Evolutionary conservation across 2,329 filamentous ascomycete species (phyloP), one percentile per base, ranked within the genome.

Genomic region (Colletotrichum viniferum): DNA sequence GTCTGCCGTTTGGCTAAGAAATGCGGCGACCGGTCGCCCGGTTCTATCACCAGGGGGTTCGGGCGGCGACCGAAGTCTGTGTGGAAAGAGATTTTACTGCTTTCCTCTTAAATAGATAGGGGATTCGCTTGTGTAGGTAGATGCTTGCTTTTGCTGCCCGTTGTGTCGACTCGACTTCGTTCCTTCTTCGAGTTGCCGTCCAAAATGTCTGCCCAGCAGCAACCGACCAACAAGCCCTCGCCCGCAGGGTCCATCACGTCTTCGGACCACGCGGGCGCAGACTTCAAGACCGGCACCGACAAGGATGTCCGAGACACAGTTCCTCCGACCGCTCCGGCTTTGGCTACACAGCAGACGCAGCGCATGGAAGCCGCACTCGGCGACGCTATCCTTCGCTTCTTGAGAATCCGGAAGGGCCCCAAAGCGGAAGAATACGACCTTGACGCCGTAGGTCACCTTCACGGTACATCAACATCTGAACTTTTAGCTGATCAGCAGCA

Each of bases 291-390:
- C 3, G 32, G n/a, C 2, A 32, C n/a, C 7, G 62, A 48, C 12
- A 76, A 76, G 62, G 32, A 56, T 3, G 36, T 26, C 7, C 14
- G 61, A 28, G 32, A 67, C 52, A 12, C 63, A 5, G 48, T 73
- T 5, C 63, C 74, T 2, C 43, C 58, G 8, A 71, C 77, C 6
- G 69, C 77, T 5, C 74, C 78, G 16, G 80, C 79, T 9, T 69
- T 84, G 52, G 81, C 81, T 8, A 76, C 79, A 3, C 78, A 77
- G 38, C 78, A 81, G 28, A 77, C 77, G 0, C 76, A 79, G 30
- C 81, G 81, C 8, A 82, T 80, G 81, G 82, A 84, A 62, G 76
- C 80, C 16, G 81, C 78, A 0, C 76, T 84, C 5, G 82, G 83
- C 5, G 80, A 84, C 77, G 79, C 79, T 18, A 77, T 84, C 1